These are phyloP conservation scores for Papilionanthe hybrid DNA, from an alignment of 116 monocot species.

Conservation along the genomic window DNA sequence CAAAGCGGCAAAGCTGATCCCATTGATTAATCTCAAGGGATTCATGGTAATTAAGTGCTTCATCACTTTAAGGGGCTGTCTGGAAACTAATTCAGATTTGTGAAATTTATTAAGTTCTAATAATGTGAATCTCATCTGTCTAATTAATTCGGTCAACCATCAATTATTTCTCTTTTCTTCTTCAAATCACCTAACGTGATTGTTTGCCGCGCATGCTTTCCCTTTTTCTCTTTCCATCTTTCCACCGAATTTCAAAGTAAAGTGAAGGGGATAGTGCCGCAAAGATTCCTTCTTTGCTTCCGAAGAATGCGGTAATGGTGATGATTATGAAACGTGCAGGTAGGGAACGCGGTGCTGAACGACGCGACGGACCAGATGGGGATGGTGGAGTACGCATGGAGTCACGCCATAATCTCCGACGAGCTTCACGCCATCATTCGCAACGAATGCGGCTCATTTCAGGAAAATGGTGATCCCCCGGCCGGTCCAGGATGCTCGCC, in stretches of 20 bases:
- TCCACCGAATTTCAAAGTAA: too few relatives aligned
- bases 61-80: too few relatives aligned
- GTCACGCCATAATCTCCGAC: slow-evolving; percentile 27
- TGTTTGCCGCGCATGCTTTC: slow-evolving; percentile 13
- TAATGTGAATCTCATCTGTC: too few relatives aligned
- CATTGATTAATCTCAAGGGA: slow-evolving; percentile 11
- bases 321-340: slow-evolving; percentile 19
- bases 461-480: neutral
- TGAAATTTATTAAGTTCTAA: too few relatives aligned
- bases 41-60: neutral
- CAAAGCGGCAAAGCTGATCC: slow-evolving; percentile 21
- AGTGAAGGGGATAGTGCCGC: too few relatives aligned
- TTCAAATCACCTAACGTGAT: neutral
- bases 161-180: neutral
- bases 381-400: slow-evolving; percentile 10
- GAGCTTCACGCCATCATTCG: slow-evolving; percentile 8
- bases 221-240: too few relatives aligned
- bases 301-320: too few relatives aligned
- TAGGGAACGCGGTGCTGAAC: slow-evolving; percentile 21
- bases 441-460: slow-evolving; percentile 17
- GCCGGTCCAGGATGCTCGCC: neutral
- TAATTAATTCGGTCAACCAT: too few relatives aligned
- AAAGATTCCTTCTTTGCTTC: too few relatives aligned
- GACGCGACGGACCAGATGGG: neutral
- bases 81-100: too few relatives aligned